Evolutionary conservation across 495 filamentous ascomycete species (phyloP), one percentile per base, ranked within the genome.

Genomic region (Penicillium verhagenii): DNA sequence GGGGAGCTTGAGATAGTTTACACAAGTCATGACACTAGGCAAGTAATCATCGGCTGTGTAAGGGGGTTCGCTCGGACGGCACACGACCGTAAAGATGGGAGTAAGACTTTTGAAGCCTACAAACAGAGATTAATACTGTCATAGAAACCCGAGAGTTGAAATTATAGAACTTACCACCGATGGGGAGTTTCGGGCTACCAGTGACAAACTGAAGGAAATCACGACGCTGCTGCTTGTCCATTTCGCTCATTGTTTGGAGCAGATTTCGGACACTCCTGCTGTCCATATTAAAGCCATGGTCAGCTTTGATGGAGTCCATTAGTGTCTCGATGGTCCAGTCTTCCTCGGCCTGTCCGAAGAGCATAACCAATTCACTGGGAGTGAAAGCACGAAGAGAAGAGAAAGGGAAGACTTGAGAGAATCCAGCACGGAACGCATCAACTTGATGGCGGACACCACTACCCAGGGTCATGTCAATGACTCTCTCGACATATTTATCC

Each of bases 281-380:
- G 61, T 99, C 95, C 86, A 99, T 94, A 59, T 97, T 97, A 78
- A 91, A 99, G 4, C 95, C 95, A 67, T 99, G 95, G 64, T 99
- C 95, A n/a, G 95, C 95, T 77, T 97, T 99, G 72, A 99, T 92
- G 2, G 93, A 96, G 66, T 99, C 95, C 83, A 93, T 96, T 21
- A 98, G 79, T 33, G 94, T 97, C 70, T 97, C 95, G 53, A 97
- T 85, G 21, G 89, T 89, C 95, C 95, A 99, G 64, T 99, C 95
- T 64, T 99, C 95, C 24, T 99, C 90, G 5, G 92, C 85, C 38
- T 87, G 84, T 20, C 95, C 95, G 74, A 99, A 99, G 13, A 99
- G 80, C 82, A 90, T 93, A 26, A 96, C 92, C n/a, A 99, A 76
- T 68, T 99, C 95, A 63, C 87, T 91, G 1, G 95, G 95, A 0